These are phyloP conservation scores for Ettlia oleoabundans DNA, from an alignment of 139 green algal species.

Conservation along the genomic window DNA sequence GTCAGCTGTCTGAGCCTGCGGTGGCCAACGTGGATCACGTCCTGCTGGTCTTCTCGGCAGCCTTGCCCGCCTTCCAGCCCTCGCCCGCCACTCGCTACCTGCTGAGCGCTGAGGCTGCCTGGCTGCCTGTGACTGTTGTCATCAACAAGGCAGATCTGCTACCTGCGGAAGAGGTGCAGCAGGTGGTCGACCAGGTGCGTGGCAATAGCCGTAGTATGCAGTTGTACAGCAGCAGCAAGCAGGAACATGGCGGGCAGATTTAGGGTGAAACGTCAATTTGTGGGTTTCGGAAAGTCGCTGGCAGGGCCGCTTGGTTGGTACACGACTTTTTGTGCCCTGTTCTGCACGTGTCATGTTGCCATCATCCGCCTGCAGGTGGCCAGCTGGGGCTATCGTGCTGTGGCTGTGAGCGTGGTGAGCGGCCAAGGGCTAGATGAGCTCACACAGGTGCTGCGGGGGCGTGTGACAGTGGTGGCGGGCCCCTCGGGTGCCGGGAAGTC, in stretches of 20 bases:
- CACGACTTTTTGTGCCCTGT: no score
- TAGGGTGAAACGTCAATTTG: no score
- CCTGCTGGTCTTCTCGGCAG: constrained; percentile 88
- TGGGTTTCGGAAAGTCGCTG: no score
- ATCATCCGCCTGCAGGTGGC: constrained; percentile 55
- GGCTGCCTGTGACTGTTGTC: constrained; percentile 82
- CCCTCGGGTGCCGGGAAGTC: constrained; percentile 95
- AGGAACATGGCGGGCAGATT: no score
- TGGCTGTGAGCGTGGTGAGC: constrained; percentile 76
- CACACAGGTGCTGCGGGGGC: constrained; percentile 49
- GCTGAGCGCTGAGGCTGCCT: constrained; percentile 76
- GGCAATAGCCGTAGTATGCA: no score
- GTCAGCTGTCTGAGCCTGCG: constrained; percentile 77
- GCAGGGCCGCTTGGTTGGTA: no score
- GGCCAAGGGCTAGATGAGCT: constrained; percentile 69
- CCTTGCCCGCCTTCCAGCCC: constrained; percentile 80
- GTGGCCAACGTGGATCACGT: constrained; percentile 95
- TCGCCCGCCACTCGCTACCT: constrained; percentile 88
- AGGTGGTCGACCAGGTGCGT: constrained; percentile 47
- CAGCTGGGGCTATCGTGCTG: constrained; percentile 84
- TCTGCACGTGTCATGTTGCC: no score
- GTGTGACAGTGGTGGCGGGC: constrained; percentile 84
- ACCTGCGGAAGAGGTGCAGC: constrained; percentile 37
- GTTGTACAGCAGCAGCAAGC: no score
- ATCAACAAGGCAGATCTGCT: constrained; percentile 96